A percentile compares a stretch with the other conserved stretches of the same genome.
These are phyloP conservation scores for Wickerhamiella sorbophila DNA, from an alignment of 805 yeast genomes.

Conservation along the genomic window DNA sequence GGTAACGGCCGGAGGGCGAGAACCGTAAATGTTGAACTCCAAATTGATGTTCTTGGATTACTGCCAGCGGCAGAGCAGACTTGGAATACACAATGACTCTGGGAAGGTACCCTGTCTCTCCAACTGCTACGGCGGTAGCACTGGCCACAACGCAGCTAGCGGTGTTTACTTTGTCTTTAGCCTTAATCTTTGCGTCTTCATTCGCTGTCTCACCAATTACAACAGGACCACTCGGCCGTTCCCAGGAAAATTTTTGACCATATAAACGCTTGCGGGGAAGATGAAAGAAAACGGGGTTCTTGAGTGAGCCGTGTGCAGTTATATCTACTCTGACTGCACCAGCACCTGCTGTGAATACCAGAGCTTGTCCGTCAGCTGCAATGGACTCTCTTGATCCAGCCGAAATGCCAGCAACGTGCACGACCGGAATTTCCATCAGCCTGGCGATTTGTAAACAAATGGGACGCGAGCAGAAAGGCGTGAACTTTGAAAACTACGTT, in stretches of 20 bases:
- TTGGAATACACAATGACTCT: constrained; percentile 33
- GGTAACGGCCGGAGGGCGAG: constrained; percentile 40
- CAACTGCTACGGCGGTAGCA: constrained; percentile 43
- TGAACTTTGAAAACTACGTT: too few species aligned
- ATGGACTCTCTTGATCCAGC: constrained; percentile 11
- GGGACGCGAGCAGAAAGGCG: not conserved
- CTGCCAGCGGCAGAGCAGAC: constrained; percentile 34
- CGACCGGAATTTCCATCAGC: constrained; percentile 1
- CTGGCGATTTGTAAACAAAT: constrained; percentile 2
- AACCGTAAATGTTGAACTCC: constrained; percentile 45
- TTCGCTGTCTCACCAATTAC: constrained; percentile 3
- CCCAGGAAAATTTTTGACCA: constrained; percentile 5
- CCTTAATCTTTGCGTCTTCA: constrained; percentile 18
- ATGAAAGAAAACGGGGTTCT: constrained; percentile 5
- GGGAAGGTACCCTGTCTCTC: constrained; percentile 60
- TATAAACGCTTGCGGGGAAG: constrained; percentile 9
- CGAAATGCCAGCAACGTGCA: constrained; percentile 16
- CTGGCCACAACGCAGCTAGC: constrained; percentile 39
- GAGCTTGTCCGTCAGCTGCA: constrained; percentile 8
- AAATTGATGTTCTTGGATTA: constrained; percentile 48
- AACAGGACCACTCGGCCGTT: constrained; percentile 1
- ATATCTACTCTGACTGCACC: constrained; percentile 18
- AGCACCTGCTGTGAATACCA: constrained; percentile 22
- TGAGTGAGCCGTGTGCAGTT: not conserved
- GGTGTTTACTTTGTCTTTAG: constrained; percentile 22